Percentiles rank a stretch among this genome's conserved stretches.
These are phyloP conservation scores for Cenchrus purpureus DNA, from an alignment of 176 grass and related monocot species.

Conservation along the genomic window DNA sequence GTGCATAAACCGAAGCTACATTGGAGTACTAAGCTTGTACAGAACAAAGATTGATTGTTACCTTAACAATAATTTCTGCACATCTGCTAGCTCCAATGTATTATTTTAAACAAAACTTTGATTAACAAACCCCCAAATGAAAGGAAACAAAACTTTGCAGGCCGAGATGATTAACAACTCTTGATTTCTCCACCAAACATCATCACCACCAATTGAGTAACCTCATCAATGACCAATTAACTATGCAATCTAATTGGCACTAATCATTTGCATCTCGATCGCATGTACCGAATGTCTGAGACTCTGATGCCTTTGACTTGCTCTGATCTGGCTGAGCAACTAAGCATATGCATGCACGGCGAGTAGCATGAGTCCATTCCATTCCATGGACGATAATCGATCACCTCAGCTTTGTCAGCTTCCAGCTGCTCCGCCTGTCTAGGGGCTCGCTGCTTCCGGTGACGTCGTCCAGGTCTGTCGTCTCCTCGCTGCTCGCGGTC, in stretches of 20 bases:
- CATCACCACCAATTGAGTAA: background rate
- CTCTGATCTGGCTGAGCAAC: background rate
- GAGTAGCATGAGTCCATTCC: background rate
- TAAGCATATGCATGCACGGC: background rate
- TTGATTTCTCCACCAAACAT: slow-evolving; percentile 26
- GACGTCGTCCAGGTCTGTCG: slow-evolving; percentile 37
- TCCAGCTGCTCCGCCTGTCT: slow-evolving; percentile 51
- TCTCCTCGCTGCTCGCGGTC: slow-evolving; percentile 29
- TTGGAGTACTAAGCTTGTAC: background rate
- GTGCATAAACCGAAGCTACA: background rate
- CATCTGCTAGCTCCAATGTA: background rate
- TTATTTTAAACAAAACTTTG: background rate
- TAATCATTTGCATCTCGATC: slow-evolving; percentile 11
- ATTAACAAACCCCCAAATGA: slow-evolving; percentile 3
- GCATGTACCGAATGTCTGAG: background rate
- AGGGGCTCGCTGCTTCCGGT: slow-evolving; percentile 56
- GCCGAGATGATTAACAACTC: slow-evolving; percentile 42
- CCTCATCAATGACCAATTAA: slow-evolving; percentile 2
- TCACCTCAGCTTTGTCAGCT: slow-evolving; percentile 47
- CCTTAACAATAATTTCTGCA: background rate
- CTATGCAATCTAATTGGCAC: background rate
- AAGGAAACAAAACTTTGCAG: slow-evolving; percentile 54
- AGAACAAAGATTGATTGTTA: background rate
- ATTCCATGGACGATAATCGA: background rate
- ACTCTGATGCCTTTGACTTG: background rate